Evolutionary conservation across 306 rosid genomes (phyloP).

Genomic region (Trifolium dubium): DNA sequence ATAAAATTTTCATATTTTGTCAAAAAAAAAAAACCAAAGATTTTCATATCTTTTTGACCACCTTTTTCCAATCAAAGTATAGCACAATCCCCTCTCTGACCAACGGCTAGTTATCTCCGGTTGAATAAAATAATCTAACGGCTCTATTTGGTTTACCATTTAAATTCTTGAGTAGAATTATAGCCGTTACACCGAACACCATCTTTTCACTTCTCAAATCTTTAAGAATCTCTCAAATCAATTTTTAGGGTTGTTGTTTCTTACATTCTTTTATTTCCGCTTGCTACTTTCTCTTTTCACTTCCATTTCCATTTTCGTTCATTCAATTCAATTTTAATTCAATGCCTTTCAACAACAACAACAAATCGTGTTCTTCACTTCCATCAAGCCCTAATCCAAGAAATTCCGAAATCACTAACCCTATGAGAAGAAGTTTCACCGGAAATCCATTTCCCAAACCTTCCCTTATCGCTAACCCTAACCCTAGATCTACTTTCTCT

Average conservation of each 20-base stretch:
- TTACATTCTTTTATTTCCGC: neutral
- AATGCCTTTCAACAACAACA: conserved; percentile 54
- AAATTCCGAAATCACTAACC: conserved; percentile 64
- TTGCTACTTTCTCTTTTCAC: neutral
- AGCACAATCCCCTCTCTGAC: neutral
- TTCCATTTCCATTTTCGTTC: neutral
- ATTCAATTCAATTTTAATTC: conserved; percentile 23
- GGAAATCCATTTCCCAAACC: conserved; percentile 78
- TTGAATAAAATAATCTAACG: conserved; percentile 46
- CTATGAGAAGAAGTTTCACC: conserved; percentile 70
- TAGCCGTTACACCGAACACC: conserved; percentile 70
- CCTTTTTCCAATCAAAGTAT: no score
- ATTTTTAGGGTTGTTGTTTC: neutral
- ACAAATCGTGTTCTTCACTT: conserved; percentile 43
- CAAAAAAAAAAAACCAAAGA: no score
- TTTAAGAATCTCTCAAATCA: conserved; percentile 38
- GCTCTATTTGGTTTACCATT: conserved; percentile 40
- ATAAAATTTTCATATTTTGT: no score
- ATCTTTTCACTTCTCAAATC: neutral
- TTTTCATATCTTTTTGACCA: no score
- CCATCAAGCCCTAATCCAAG: conserved; percentile 57
- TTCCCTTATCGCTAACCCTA: conserved; percentile 50
- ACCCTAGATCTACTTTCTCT: conserved; percentile 55
- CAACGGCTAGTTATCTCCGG: conserved; percentile 45
- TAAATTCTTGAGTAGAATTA: conserved; percentile 42